A percentile compares a stretch with the other conserved stretches of the same genome.
phyloP scores from a whole-genome alignment of 495 filamentous ascomycete genomes.

The Platismatia glauca region DNA sequence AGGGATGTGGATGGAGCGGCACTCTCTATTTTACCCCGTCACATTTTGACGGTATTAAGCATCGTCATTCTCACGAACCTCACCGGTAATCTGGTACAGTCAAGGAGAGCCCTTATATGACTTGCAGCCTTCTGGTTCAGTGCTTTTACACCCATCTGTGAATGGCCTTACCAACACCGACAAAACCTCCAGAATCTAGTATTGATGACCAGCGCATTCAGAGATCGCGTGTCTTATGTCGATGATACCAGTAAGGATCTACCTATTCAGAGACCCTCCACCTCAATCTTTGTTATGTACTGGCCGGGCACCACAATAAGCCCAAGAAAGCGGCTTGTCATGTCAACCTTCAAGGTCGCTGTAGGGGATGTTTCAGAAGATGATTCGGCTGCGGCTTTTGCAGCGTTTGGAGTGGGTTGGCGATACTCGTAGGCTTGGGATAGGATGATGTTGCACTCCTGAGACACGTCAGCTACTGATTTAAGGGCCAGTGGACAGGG shows the following conservation, averaged over 20 bases:
- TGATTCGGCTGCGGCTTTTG: slow-evolving; percentile 31
- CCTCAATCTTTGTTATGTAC: slow-evolving; percentile 78
- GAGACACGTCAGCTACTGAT: slow-evolving; percentile 2
- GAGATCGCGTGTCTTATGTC: neutral
- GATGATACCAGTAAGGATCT: neutral
- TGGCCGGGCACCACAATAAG: slow-evolving; percentile 84
- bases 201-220: neutral
- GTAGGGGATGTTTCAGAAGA: slow-evolving; percentile 20
- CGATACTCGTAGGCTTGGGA: slow-evolving; percentile 82
- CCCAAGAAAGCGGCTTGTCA: slow-evolving; percentile 79
- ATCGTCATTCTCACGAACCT: neutral
- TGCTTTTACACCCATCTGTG: neutral
- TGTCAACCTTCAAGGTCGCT: slow-evolving; percentile 48
- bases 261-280: slow-evolving; percentile 52
- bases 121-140: neutral
- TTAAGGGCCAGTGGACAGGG: neutral
- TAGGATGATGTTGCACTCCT: slow-evolving; percentile 83
- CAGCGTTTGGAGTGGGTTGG: slow-evolving; percentile 39
- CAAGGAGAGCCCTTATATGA: neutral
- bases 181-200: neutral
- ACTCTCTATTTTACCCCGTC: neutral
- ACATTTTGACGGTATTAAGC: no score
- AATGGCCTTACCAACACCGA: neutral
- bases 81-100: neutral
- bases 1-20: neutral